phyloP scores from a whole-genome alignment of 768 basidiomycete genomes.

The Lactarius hatsudake region DNA sequence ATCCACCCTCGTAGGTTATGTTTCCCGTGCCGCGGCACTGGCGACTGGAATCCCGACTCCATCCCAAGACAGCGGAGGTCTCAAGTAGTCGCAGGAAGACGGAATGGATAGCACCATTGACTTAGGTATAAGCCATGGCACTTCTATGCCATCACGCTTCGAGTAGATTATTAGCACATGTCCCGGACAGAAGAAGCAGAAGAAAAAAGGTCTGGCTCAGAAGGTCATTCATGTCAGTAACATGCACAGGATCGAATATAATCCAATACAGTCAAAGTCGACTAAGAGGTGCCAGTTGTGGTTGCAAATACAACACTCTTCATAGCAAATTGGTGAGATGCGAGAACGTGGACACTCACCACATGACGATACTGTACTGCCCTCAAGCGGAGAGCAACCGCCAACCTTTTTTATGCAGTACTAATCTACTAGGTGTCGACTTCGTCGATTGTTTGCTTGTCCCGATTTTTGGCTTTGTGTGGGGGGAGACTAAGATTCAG shows the following conservation, averaged over 20 bases:
- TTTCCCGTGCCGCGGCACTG: slow-evolving; percentile 83
- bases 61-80: slow-evolving; percentile 46
- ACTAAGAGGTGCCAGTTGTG: slow-evolving; percentile 90
- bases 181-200: neutral
- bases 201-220: slow-evolving; percentile 37
- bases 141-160: neutral
- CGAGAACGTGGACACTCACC: slow-evolving; percentile 24
- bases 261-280: slow-evolving; percentile 50
- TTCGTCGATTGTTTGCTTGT: too few relatives aligned
- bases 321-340: slow-evolving; percentile 38
- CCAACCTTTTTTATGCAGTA: neutral
- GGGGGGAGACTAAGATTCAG: too few relatives aligned
- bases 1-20: slow-evolving; percentile 75
- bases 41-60: slow-evolving; percentile 81
- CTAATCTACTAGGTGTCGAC: neutral
- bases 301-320: slow-evolving; percentile 81
- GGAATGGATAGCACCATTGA: neutral
- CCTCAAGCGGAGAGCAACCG: neutral
- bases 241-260: slow-evolving; percentile 38
- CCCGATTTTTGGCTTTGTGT: too few relatives aligned
- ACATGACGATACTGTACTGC: neutral
- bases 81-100: too few relatives aligned
- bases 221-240: slow-evolving; percentile 78
- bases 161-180: slow-evolving; percentile 8
- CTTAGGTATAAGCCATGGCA: neutral